phyloP scores from a whole-genome alignment of 495 filamentous ascomycete genomes.

The Tetracladium marchalianum region DNA sequence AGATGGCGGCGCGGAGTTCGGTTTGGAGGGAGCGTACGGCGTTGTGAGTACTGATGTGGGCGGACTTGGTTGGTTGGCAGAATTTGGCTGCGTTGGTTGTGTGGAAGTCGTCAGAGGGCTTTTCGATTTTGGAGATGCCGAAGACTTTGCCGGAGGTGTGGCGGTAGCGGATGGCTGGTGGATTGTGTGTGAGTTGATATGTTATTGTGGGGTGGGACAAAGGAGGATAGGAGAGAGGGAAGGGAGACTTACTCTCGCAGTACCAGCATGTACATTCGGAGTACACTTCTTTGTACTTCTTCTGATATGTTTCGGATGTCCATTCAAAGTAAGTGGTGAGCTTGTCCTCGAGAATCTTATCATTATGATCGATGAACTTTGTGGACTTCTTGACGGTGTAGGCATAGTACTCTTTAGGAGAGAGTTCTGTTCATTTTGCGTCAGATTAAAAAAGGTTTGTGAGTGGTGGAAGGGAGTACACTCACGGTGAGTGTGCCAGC shows the following conservation, averaged over 20 bases:
- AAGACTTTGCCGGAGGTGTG: constrained; percentile 35
- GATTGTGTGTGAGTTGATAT: neutral
- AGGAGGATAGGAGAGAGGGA: neutral
- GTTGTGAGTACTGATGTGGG: constrained; percentile 69
- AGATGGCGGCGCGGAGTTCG: constrained; percentile 7
- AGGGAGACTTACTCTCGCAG: constrained; percentile 46
- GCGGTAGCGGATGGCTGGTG: constrained; percentile 48
- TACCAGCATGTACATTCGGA: constrained; percentile 87
- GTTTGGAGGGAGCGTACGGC: constrained; percentile 27
- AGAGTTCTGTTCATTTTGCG: constrained; percentile 34
- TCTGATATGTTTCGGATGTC: constrained; percentile 63
- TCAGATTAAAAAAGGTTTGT: too few species aligned
- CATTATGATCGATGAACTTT: constrained; percentile 74
- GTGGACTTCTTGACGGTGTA: constrained; percentile 32
- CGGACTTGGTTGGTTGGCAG: constrained; percentile 45
- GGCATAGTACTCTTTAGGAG: constrained; percentile 50
- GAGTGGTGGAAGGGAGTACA: too few species aligned
- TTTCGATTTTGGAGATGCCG: constrained; percentile 33
- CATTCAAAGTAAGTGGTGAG: constrained; percentile 60
- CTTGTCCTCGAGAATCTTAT: constrained; percentile 60
- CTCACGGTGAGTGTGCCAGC: constrained; percentile 56
- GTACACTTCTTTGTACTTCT: constrained; percentile 54
- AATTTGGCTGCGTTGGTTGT: constrained; percentile 41
- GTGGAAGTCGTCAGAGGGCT: constrained; percentile 44
- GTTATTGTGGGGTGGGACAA: neutral